Conservation (phyloP, 2,329 filamentous ascomycete species). For the Eurotiales sp. region DNA sequence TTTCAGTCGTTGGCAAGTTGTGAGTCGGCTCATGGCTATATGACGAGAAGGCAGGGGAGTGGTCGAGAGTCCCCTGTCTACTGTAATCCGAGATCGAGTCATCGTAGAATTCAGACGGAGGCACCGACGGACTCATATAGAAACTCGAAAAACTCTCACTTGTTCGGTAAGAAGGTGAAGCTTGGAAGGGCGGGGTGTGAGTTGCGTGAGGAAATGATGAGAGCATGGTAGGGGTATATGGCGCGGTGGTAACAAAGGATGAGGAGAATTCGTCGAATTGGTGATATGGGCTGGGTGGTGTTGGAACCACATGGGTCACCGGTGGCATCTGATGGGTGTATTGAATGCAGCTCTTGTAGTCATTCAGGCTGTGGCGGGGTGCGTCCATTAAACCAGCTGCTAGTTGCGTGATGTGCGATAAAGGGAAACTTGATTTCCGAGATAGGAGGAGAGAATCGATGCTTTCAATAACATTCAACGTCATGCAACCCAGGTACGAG, state of each 20-base stretch:
- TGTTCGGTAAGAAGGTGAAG: conserved; percentile 30
- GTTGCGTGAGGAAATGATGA: conserved; percentile 37
- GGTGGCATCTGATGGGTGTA: conserved; percentile 44
- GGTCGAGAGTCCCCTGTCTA: conserved; percentile 28
- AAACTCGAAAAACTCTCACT: conserved; percentile 32
- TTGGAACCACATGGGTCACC: conserved; percentile 35
- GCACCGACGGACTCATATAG: conserved; percentile 32
- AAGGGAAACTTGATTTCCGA: conserved; percentile 59
- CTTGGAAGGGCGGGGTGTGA: conserved; percentile 34
- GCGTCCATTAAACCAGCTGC: conserved; percentile 68
- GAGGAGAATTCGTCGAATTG: conserved; percentile 32
- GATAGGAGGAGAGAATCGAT: conserved; percentile 73
- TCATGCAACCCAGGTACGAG: conserved; percentile 79
- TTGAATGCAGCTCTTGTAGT: conserved; percentile 67
- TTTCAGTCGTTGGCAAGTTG: conserved; percentile 26
- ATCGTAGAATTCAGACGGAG: conserved; percentile 33
- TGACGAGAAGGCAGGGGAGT: conserved; percentile 37
- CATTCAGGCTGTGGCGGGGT: conserved; percentile 64
- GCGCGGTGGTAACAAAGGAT: conserved; percentile 34
- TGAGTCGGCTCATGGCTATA: conserved; percentile 33
- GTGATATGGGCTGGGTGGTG: conserved; percentile 33
- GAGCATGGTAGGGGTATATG: conserved; percentile 40
- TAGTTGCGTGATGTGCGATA: conserved; percentile 57
- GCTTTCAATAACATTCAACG: conserved; percentile 77
- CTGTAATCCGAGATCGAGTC: conserved; percentile 28